Conservation (phyloP, 2,329 filamentous ascomycete genomes). For the Epichloe hybrida region DNA sequence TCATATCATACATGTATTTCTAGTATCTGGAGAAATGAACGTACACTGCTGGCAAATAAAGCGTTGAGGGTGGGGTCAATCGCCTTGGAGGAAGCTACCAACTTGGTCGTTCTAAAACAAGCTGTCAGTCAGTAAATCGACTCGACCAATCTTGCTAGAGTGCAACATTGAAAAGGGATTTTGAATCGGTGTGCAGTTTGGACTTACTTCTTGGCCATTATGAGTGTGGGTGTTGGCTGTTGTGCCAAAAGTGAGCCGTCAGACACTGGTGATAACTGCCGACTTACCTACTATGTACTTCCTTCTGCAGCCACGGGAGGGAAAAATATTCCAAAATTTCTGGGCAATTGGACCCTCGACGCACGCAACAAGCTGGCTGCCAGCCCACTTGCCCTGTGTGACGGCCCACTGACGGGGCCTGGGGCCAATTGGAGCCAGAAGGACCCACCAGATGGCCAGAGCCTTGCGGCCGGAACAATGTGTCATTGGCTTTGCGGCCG, state of each 20-base stretch:
- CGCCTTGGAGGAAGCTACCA: slow-evolving; percentile 35
- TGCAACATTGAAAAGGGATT: not conserved
- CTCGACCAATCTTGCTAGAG: slow-evolving; percentile 5
- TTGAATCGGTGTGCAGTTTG: not conserved
- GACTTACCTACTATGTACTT: too few relatives aligned
- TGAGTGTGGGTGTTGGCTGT: not conserved
- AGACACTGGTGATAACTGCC: not conserved
- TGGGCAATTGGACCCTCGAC: not conserved
- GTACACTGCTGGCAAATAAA: slow-evolving; percentile 60
- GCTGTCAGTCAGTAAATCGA: slow-evolving; percentile 14
- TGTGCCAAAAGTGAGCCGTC: not conserved
- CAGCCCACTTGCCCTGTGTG: not conserved
- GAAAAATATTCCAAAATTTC: slow-evolving; percentile 3
- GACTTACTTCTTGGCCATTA: slow-evolving; percentile 15
- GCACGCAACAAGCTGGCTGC: not conserved
- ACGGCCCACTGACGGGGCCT: not conserved
- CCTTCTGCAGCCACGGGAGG: not conserved
- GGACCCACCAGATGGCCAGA: slow-evolving; percentile 2
- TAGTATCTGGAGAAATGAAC: slow-evolving; percentile 18
- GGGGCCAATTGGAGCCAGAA: not conserved
- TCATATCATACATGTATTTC: not conserved
- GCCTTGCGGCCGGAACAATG: slow-evolving; percentile 15
- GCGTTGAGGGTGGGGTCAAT: slow-evolving; percentile 58
- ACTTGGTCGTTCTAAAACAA: slow-evolving; percentile 15
- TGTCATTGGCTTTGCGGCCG: slow-evolving; percentile 18